Conservation (phyloP, 495 filamentous ascomycete genomes). For the Aspergillus conjunctus region DNA sequence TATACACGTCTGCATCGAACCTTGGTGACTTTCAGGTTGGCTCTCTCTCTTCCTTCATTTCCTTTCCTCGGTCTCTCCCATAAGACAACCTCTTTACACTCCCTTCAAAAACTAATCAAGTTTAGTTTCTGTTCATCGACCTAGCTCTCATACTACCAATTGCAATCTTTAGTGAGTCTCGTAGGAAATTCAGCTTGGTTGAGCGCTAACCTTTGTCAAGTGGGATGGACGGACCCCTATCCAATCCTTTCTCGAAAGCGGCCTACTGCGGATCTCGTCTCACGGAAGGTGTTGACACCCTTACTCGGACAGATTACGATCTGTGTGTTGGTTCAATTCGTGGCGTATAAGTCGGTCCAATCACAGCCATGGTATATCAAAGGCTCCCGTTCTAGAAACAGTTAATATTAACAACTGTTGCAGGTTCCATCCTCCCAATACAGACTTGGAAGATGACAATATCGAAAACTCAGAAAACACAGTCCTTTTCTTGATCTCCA, state of each 20-base stretch:
- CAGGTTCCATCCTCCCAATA: slow-evolving; percentile 77
- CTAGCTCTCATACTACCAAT: slow-evolving; percentile 91
- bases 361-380: slow-evolving; percentile 68
- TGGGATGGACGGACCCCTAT: slow-evolving; percentile 93
- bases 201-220: slow-evolving; percentile 37
- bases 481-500: slow-evolving; percentile 82
- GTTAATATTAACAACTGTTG: slow-evolving; percentile 10
- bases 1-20: slow-evolving; percentile 95
- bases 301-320: slow-evolving; percentile 87
- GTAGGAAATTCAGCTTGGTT: neutral
- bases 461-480: slow-evolving; percentile 92
- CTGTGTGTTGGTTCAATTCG: slow-evolving; percentile 74
- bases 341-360: slow-evolving; percentile 71
- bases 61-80: neutral
- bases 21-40: slow-evolving; percentile 90
- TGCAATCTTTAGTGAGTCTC: slow-evolving; percentile 82
- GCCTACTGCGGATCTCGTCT: slow-evolving; percentile 91
- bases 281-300: slow-evolving; percentile 87
- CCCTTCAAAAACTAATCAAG: neutral
- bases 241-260: slow-evolving; percentile 77
- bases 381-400: neutral
- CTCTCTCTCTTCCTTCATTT: neutral
- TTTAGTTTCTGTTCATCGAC: slow-evolving; percentile 89
- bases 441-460: slow-evolving; percentile 76
- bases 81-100: too few relatives aligned